A percentile compares a stretch with the other conserved stretches of the same genome.
phyloP scores from a whole-genome alignment of 2,329 filamentous ascomycete species.

The Alternaria postmessia region DNA sequence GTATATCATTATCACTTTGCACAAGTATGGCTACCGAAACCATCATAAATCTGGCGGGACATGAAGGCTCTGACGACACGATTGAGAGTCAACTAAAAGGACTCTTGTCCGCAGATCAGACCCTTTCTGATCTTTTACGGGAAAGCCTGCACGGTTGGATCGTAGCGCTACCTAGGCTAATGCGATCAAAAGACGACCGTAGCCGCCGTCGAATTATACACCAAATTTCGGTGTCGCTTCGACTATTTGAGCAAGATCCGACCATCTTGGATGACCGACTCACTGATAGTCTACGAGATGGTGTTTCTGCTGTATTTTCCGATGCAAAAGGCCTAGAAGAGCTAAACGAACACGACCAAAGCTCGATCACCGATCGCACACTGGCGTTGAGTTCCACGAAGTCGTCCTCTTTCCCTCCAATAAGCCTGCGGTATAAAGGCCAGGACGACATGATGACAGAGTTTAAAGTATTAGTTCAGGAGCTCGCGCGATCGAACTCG shows the following conservation, averaged over 20 bases:
- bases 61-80: conserved; percentile 58
- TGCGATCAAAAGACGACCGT: conserved; percentile 85
- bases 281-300: conserved; percentile 75
- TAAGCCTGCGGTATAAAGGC: conserved; percentile 67
- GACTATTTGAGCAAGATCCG: conserved; percentile 69
- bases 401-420: conserved; percentile 61
- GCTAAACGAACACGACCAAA: conserved; percentile 19
- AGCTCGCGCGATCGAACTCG: conserved; percentile 58
- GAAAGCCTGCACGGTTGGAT: conserved; percentile 82
- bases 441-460: conserved; percentile 70
- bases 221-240: conserved; percentile 78
- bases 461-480: conserved; percentile 67
- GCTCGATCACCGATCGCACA: conserved; percentile 20
- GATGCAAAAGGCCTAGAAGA: conserved; percentile 39
- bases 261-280: conserved; percentile 73
- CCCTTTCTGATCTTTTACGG: conserved; percentile 71
- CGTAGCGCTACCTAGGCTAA: conserved; percentile 77
- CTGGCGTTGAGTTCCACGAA: conserved; percentile 24
- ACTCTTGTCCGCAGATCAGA: conserved; percentile 68
- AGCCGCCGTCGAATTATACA: conserved; percentile 75
- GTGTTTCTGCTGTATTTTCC: conserved; percentile 64
- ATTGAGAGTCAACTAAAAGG: conserved; percentile 60
- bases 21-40: conserved; percentile 80
- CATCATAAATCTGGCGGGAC: conserved; percentile 69
- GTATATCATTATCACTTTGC: conserved; percentile 73